phyloP scores from a whole-genome alignment of 208 protist genomes.

The Herpetomonas tarakana region DNA sequence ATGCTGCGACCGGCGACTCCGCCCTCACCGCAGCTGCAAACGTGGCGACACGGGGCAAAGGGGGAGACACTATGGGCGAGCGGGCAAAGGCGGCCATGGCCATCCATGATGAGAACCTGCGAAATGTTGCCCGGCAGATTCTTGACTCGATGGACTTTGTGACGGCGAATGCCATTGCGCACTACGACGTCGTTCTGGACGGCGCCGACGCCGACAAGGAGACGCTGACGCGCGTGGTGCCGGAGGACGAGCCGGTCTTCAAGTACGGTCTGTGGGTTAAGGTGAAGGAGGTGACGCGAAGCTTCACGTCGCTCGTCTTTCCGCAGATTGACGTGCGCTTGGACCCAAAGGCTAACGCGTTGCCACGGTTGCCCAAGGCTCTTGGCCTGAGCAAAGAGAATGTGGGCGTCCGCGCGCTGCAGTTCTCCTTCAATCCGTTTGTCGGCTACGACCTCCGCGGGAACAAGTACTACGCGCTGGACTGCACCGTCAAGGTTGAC shows the following conservation, averaged over 20 bases:
- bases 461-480: constrained; percentile 81
- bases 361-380: constrained; percentile 79
- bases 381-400: constrained; percentile 90
- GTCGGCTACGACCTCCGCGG: constrained; percentile 27
- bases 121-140: constrained; percentile 64
- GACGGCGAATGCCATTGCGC: constrained; percentile 61
- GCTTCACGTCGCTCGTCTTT: constrained; percentile 77
- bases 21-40: neutral
- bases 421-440: constrained; percentile 84
- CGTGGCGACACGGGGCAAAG: no score
- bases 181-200: constrained; percentile 81
- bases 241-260: constrained; percentile 45
- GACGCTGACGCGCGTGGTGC: constrained; percentile 57
- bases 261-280: constrained; percentile 92
- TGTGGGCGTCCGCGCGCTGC: constrained; percentile 82
- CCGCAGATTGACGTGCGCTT: constrained; percentile 76
- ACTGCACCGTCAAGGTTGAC: constrained; percentile 86
- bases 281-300: constrained; percentile 81
- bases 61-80: no score
- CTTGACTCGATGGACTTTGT: constrained; percentile 73
- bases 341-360: constrained; percentile 69
- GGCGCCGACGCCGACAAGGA: constrained; percentile 60
- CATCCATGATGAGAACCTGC: constrained; percentile 32
- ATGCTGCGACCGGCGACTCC: neutral
- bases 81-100: constrained; percentile 10